Evolutionary conservation across 257 asterid genomes (phyloP).

Genomic region (Solanum habrochaites): DNA sequence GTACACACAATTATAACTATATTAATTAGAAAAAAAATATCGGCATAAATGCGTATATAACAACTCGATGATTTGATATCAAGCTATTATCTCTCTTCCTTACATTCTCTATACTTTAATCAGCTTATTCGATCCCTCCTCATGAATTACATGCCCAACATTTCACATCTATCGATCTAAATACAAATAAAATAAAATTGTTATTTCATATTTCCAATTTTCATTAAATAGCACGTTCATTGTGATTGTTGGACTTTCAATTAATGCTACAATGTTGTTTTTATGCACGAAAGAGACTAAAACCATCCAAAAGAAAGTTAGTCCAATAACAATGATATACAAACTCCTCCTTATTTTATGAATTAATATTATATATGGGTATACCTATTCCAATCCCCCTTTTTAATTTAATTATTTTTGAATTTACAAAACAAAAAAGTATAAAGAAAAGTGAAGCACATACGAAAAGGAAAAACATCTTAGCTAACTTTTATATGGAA

Average conservation of each 20-base stretch:
- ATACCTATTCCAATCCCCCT: background rate
- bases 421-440: background rate
- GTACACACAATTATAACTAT: background rate
- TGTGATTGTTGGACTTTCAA: background rate
- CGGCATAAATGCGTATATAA: background rate
- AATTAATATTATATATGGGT: background rate
- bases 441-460: background rate
- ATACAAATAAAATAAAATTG: background rate
- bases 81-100: conserved; percentile 17
- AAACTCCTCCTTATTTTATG: background rate
- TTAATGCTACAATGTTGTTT: background rate
- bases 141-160: conserved; percentile 19
- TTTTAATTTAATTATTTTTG: background rate
- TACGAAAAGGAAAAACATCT: background rate
- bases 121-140: background rate
- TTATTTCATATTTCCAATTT: background rate
- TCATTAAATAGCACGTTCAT: background rate
- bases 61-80: background rate
- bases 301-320: background rate
- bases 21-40: background rate
- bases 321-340: background rate
- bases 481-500: background rate
- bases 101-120: conserved; percentile 14
- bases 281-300: background rate
- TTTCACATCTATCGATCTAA: conserved; percentile 18